These are phyloP conservation scores for Stramenopiles sp. DNA, from an alignment of 352 stramenopile genomes.

Conservation along the genomic window DNA sequence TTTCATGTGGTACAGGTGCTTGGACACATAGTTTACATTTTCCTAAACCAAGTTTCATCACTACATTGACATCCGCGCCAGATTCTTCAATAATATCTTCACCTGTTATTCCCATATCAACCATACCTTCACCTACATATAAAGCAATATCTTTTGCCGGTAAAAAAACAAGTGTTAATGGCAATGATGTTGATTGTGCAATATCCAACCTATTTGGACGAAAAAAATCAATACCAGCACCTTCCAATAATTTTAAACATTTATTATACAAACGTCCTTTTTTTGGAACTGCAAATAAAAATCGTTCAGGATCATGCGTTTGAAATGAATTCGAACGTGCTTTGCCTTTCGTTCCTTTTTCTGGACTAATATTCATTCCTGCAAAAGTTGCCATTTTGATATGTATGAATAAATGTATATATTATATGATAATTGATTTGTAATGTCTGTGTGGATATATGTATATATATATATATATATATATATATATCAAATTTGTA, in stretches of 20 bases:
- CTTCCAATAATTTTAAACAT: slow-evolving; percentile 72
- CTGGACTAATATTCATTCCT: too few species aligned
- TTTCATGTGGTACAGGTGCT: slow-evolving; percentile 58
- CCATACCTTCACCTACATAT: slow-evolving; percentile 89
- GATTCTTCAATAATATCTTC: slow-evolving; percentile 79
- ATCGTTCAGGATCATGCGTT: too few species aligned
- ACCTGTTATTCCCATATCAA: slow-evolving; percentile 94
- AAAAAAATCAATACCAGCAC: slow-evolving; percentile 67
- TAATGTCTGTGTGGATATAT: too few species aligned
- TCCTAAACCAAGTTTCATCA: slow-evolving; percentile 83
- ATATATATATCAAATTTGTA: too few species aligned
- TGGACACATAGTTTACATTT: slow-evolving; percentile 84
- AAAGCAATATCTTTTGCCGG: slow-evolving; percentile 87
- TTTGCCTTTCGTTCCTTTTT: too few species aligned
- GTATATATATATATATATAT: too few species aligned
- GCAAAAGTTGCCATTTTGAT: too few species aligned
- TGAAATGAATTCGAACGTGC: too few species aligned
- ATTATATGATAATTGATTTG: too few species aligned
- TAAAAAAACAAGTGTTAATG: slow-evolving; percentile 89
- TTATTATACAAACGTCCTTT: slow-evolving; percentile 91
- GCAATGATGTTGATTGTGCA: slow-evolving; percentile 70
- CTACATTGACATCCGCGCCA: slow-evolving; percentile 58
- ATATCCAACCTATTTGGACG: slow-evolving; percentile 63
- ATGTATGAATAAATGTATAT: too few species aligned
- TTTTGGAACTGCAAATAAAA: slow-evolving; percentile 89